phyloP scores from a whole-genome alignment of 2,329 filamentous ascomycete species.

The Aureobasidium sp. region DNA sequence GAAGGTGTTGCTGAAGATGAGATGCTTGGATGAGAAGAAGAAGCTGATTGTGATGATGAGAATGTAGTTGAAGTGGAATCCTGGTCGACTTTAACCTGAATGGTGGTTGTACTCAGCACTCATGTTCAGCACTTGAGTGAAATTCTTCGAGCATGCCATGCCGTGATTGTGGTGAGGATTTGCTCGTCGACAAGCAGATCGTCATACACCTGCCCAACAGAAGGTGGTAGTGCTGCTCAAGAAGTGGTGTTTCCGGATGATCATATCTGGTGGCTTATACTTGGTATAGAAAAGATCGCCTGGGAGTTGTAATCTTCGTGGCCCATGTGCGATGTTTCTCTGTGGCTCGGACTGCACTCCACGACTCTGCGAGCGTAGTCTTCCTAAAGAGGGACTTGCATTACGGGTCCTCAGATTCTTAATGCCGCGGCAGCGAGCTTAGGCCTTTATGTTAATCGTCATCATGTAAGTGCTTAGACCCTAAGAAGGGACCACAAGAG shows the following conservation, averaged over 20 bases:
- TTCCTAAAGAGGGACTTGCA: not conserved
- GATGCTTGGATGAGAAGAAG: not conserved
- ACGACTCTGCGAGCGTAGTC: not conserved
- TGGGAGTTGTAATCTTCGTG: not conserved
- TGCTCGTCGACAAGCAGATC: not conserved
- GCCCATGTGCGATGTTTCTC: not conserved
- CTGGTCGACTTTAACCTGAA: not conserved
- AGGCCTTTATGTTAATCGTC: not conserved
- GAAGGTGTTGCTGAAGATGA: not conserved
- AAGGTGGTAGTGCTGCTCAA: not conserved
- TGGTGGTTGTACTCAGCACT: not conserved
- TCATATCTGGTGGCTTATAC: not conserved
- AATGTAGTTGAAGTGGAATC: not conserved
- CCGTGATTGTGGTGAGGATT: not conserved
- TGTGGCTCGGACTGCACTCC: not conserved
- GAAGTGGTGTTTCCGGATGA: not conserved
- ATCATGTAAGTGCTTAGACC: not conserved
- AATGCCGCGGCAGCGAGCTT: not conserved
- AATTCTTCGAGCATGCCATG: not conserved
- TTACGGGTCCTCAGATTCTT: not conserved
- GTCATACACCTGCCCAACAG: not conserved
- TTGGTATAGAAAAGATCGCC: not conserved
- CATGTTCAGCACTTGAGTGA: not conserved
- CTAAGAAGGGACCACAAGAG: not conserved
- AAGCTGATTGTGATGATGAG: not conserved